Evolutionary conservation across 2,329 filamentous ascomycete genomes (phyloP), one percentile per base, ranked within the genome.

Genomic region (Calonectria pseudoreteaudii): DNA sequence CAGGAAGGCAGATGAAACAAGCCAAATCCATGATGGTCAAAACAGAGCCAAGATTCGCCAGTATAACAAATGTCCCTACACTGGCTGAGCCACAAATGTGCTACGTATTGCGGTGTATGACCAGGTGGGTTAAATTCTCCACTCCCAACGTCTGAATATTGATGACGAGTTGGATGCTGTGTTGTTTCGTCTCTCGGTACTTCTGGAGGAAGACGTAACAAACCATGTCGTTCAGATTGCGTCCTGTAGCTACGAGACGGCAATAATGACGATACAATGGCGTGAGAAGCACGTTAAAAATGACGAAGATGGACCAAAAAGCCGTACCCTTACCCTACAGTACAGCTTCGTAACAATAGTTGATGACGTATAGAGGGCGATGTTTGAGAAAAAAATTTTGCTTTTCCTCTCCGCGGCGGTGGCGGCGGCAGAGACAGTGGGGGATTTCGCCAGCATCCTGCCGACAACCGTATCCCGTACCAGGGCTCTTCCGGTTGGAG

Each of bases 281-380:
- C 66, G 50, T 47, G 66, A 66, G 30, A n/a, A 16, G 41, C 23
- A 62, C 36, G 38, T 47, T 16, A 11, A 47, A 47, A 6, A n/a
- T 44, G 26, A 26, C 41, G 8, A 41, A 44, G 16, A 67, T 38
- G 31, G 49, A 50, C 18, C 16, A 28, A 30, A 41, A 36, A 18
- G 34, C 16, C 34, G 34, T 28, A 66, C 31, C 47, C 47, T 23
- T 41, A 60, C 52, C 50, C 50, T 52, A 38, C 23, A 36, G 50
- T 2, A 0, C n/a, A 13, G 26, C 11, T 41, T 53, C 11, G 56
- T 38, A 9, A 36, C 20, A 23, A 30, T 70, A 11, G 47, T 18
- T 28, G 47, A 68, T 72, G 70, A 72, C 70, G 70, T 72, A 68
- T 41, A n/a, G 52, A 66, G 36, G 36, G 44, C 30, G 49, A 38